Conservation (phyloP, 2,329 filamentous ascomycete genomes). For the Sodiomyces alkalinus region DNA sequence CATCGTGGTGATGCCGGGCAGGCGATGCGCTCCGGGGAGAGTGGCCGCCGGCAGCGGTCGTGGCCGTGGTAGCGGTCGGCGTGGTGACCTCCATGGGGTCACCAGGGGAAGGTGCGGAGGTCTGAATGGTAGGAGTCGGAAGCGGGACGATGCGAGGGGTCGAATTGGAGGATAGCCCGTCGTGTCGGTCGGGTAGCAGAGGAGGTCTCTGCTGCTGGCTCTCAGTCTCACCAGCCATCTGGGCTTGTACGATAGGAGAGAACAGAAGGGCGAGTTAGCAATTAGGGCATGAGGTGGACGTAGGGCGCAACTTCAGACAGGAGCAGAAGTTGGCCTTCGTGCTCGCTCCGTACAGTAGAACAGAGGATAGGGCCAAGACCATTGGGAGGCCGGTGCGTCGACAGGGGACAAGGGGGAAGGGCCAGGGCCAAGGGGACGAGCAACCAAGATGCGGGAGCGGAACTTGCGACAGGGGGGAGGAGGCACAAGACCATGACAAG, state of each 20-base stretch:
- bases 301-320: too few relatives aligned
- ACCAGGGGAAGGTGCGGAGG: constrained; percentile 40
- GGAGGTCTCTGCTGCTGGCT: constrained; percentile 28
- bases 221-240: constrained; percentile 39
- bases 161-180: constrained; percentile 33
- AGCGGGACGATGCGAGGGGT: constrained; percentile 32
- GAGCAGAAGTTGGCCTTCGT: background rate
- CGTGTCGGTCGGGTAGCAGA: constrained; percentile 22
- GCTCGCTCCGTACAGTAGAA: too few relatives aligned
- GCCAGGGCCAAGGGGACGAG: too few relatives aligned
- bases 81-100: constrained; percentile 48
- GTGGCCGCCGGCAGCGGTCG: constrained; percentile 25
- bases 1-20: constrained; percentile 5
- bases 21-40: constrained; percentile 5
- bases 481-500: too few relatives aligned
- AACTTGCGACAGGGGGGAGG: too few relatives aligned
- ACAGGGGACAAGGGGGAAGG: too few relatives aligned
- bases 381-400: too few relatives aligned
- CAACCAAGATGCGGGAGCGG: too few relatives aligned
- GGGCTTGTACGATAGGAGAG: constrained; percentile 18
- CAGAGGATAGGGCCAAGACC: too few relatives aligned
- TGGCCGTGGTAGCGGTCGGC: constrained; percentile 35
- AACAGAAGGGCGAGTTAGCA: constrained; percentile 10
- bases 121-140: constrained; percentile 39
- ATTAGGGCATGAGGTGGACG: constrained; percentile 2